Percentiles rank a stretch among this genome's conserved stretches.
These are phyloP conservation scores for Tolypocladium tundrense DNA, from an alignment of 2,329 filamentous ascomycete genomes.

Conservation along the genomic window DNA sequence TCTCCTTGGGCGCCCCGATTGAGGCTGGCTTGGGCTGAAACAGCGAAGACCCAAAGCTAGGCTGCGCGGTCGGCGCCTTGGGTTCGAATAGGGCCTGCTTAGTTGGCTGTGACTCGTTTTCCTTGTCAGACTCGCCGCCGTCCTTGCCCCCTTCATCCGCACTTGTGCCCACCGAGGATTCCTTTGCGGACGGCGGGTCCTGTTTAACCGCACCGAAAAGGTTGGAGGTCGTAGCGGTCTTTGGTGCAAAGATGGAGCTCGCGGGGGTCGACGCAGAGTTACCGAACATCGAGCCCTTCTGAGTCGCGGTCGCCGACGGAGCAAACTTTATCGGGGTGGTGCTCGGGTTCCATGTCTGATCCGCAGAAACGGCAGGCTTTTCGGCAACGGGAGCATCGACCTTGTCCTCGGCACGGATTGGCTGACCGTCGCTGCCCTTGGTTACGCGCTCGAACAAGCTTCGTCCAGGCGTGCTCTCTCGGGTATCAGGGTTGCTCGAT, in stretches of 20 bases:
- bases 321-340: constrained; percentile 47
- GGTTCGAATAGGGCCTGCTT: constrained; percentile 22
- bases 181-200: constrained; percentile 17
- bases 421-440: constrained; percentile 38
- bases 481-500: constrained; percentile 29
- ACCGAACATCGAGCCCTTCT: constrained; percentile 22
- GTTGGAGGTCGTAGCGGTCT: constrained; percentile 22
- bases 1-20: constrained; percentile 15
- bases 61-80: constrained; percentile 19
- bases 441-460: constrained; percentile 48
- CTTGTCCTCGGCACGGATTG: constrained; percentile 27
- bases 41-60: constrained; percentile 16
- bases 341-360: constrained; percentile 33
- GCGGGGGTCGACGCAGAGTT: constrained; percentile 15
- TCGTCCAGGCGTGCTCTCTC: constrained; percentile 33
- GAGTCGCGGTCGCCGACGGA: constrained; percentile 17
- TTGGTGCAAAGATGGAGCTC: constrained; percentile 25
- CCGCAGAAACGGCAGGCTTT: constrained; percentile 16
- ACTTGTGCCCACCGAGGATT: constrained; percentile 11
- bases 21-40: constrained; percentile 22
- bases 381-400: constrained; percentile 12
- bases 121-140: constrained; percentile 32
- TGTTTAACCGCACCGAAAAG: constrained; percentile 25
- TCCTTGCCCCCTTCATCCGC: constrained; percentile 19
- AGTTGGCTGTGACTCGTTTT: constrained; percentile 27